Base-by-base conservation (phyloP, 176 grass and related monocot genomes). In the Triticum dicoccoides region DNA sequence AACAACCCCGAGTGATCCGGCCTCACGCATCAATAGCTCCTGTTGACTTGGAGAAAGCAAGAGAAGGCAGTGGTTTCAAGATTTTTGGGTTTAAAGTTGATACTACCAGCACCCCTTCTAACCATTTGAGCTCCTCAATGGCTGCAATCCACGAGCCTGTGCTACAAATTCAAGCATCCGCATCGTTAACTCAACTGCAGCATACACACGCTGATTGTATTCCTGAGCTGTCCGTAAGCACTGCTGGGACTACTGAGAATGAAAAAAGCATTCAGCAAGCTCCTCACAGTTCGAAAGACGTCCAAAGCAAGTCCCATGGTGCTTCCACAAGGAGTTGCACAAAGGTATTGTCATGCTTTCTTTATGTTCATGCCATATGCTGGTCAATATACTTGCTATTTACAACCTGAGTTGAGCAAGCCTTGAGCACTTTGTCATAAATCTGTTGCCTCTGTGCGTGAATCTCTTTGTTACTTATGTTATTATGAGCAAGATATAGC, bases 21-120 rank as follows among this genome's bases (percentile, higher is more conserved):
- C 92, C 95, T 30, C 92, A 89, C 11, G 89, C 89, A 39, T 86
- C 86, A 6, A 29, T 91, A 77, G 84, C 92, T 73, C 88, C 92
- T 27, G 84, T 87, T 86, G 95, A 95, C 54, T 76, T 91, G 23
- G 86, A 81, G 24, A 97, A 89, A 87, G 76, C 90, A 33, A 89
- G 91, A 76, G 95, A 97, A 78, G 89, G 80, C 24, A 87, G 83
- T 52, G 90, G 88, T 63, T 97, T 88, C 69, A 97, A 93, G 84
- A 89, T 97, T 72, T 97, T 97, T 88, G 95, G 95, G 69, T 93
- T 97, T 89, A 79, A 93, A 85, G 70, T 97, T 20, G 91, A 97
- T 82, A 89, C 87, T 6, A 37, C 56, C 8, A 83, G 52, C 63
- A n/a, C 90, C 64, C 44, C 92, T 77, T 88, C 72, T 79, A 82